phyloP scores from a whole-genome alignment of 2,329 filamentous ascomycete species.

The Epicoccum nigrum region DNA sequence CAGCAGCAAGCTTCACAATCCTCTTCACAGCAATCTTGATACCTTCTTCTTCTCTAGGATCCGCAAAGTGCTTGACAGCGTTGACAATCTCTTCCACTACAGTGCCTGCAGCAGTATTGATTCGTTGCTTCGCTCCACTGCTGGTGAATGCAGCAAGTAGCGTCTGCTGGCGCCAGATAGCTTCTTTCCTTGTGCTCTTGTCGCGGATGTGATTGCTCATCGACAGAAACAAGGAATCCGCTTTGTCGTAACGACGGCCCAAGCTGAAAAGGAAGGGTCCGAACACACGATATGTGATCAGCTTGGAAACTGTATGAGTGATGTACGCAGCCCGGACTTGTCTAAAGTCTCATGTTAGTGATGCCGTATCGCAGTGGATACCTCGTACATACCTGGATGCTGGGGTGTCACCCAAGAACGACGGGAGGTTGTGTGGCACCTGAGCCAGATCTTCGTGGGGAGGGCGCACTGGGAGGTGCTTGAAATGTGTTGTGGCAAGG shows the following conservation, averaged over 20 bases:
- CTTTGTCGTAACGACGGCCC: conserved; percentile 60
- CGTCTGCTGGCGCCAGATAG: conserved; percentile 64
- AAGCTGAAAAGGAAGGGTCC: conserved; percentile 64
- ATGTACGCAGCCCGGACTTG: conserved; percentile 61
- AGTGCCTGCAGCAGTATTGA: conserved; percentile 60
- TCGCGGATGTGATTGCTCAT: conserved; percentile 62
- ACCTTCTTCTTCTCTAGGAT: conserved; percentile 57
- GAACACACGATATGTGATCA: conserved; percentile 63
- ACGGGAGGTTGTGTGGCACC: conserved; percentile 59
- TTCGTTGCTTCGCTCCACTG: conserved; percentile 61
- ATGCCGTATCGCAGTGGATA: not conserved
- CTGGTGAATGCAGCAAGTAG: conserved; percentile 63
- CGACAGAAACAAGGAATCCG: conserved; percentile 61
- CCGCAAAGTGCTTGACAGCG: conserved; percentile 60
- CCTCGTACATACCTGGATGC: conserved; percentile 50
- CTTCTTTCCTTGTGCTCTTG: conserved; percentile 62
- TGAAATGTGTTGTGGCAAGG: conserved; percentile 59
- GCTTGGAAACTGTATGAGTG: conserved; percentile 61
- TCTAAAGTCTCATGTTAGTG: conserved; percentile 26
- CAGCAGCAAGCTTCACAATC: conserved; percentile 63
- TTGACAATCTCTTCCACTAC: conserved; percentile 64
- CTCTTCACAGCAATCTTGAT: conserved; percentile 58
- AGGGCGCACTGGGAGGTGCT: conserved; percentile 58
- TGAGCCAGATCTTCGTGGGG: conserved; percentile 58
- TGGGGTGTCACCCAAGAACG: conserved; percentile 60